Conservation (phyloP, 164 flowering plant species). For the Magnolia sinica region DNA sequence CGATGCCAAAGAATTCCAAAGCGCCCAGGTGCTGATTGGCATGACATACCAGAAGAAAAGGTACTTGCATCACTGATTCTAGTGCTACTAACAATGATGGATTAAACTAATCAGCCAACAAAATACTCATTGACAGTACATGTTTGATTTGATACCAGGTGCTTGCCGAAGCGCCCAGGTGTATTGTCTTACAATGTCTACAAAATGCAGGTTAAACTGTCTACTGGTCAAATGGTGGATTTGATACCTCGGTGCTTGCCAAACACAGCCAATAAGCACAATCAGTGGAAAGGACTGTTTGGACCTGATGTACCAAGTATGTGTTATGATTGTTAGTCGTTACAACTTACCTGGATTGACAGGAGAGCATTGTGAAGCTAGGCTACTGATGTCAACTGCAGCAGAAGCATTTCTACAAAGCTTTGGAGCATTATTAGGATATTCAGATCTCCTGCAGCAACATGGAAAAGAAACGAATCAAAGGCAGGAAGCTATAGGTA, state of each 20-base stretch:
- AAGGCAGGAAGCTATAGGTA: neutral
- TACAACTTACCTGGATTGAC: conserved; percentile 49
- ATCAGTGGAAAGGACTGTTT: conserved; percentile 91
- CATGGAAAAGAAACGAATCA: neutral
- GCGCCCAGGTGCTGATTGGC: too few relatives aligned
- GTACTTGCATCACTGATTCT: too few relatives aligned
- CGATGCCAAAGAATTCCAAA: too few relatives aligned
- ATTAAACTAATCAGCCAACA: too few relatives aligned
- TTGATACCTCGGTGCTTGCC: conserved; percentile 95
- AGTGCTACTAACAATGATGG: too few relatives aligned
- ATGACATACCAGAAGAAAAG: too few relatives aligned
- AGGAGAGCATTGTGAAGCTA: conserved; percentile 39
- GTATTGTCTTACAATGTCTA: neutral
- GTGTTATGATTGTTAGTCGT: too few relatives aligned
- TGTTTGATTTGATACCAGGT: too few relatives aligned
- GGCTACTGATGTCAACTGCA: conserved; percentile 52
- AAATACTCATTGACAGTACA: too few relatives aligned
- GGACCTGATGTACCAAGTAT: conserved; percentile 24
- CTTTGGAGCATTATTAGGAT: conserved; percentile 38
- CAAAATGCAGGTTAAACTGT: conserved; percentile 55
- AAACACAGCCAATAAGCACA: conserved; percentile 85
- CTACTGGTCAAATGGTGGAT: conserved; percentile 76
- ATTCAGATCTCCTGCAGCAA: conserved; percentile 46
- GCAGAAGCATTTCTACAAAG: conserved; percentile 80
- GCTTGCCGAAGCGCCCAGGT: too few relatives aligned